phyloP scores from a whole-genome alignment of 2,329 filamentous ascomycete genomes.

The Dothistroma pini region DNA sequence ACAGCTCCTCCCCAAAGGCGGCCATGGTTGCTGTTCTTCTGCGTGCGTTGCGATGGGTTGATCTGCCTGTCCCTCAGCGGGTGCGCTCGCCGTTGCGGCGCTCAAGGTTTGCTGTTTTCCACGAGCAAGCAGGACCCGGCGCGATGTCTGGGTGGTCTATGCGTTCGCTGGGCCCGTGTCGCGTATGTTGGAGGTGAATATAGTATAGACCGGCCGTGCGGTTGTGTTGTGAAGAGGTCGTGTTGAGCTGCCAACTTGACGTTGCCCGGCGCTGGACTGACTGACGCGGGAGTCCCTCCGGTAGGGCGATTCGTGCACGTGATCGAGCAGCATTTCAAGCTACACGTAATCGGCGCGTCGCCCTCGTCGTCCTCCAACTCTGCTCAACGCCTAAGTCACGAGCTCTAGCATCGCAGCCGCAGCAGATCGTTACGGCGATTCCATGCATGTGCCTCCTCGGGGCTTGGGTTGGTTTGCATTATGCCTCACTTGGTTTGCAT shows the following conservation, averaged over 20 bases:
- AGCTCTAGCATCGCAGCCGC: too few species aligned
- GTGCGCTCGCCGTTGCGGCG: not conserved
- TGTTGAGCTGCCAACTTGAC: not conserved
- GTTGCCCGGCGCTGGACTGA: too few species aligned
- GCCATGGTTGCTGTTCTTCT: conserved; percentile 59
- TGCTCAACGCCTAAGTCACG: too few species aligned
- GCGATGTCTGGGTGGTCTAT: not conserved
- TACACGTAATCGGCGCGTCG: too few species aligned
- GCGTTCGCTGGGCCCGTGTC: not conserved
- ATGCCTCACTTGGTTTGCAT: too few species aligned
- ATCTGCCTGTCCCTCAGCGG: not conserved
- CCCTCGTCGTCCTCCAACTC: too few species aligned
- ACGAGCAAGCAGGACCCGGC: not conserved
- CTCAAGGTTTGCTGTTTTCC: not conserved
- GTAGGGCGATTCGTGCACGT: too few species aligned
- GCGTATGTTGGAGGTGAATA: not conserved
- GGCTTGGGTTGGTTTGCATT: too few species aligned
- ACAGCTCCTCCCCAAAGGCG: conserved; percentile 89
- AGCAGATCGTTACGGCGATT: too few species aligned
- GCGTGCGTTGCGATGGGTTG: conserved; percentile 5
- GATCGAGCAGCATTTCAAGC: too few species aligned
- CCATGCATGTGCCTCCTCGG: too few species aligned
- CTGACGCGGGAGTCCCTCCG: too few species aligned
- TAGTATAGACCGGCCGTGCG: not conserved
- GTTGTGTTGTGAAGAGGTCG: not conserved